Base-by-base conservation (phyloP, 2,329 filamentous ascomycete species). In the Aspergillus sp. region DNA sequence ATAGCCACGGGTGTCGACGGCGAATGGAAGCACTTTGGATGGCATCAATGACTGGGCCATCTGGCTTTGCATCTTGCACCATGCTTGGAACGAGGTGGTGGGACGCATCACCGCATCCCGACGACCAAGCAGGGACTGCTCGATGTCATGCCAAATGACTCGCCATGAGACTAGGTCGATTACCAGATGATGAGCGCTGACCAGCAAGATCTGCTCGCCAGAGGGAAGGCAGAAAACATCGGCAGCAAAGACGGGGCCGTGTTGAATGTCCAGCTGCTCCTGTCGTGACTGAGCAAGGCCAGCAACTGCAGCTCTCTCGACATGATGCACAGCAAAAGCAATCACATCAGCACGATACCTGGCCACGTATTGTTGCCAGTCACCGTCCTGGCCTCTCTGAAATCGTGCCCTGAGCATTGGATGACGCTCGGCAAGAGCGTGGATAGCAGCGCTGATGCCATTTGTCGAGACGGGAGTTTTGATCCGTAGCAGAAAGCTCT, bases 371-470 rank as follows among this genome's bases (percentile, higher is more conserved):
- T 53, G 48, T 1, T 33, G 12, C 48, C 48, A 52, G 5, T 29
- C 9, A 9, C 37, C 35, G 10, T 28, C 12, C 27, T 32, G 19
- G 5, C 9, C 7, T 19, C 13, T 9, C 2, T 28, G 27, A 31
- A 53, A 55, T 12, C 48, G 46, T 3, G 52, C 48, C 5, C 50
- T 43, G 5, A 55, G 43, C 52, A 55, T 53, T 9, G 39, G 29
- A 33, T 55, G 52, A 4, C 39, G 45, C 5, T 13, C 8, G 8
- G 45, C 34, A 11, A 52, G 27, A 6, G 39, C 27, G 10, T 42
- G 7, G 6, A 36, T 19, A 2, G 34, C 34, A 7, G 7, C 27
- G 5, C 35, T 33, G 6, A 59, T 19, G 10, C 37, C 34, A 7
- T 6, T 19, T 19, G 11, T 13, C 7, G 30, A 32, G 6, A 45